phyloP scores from a whole-genome alignment of 2,329 filamentous ascomycete species.

The Verticillium longisporum region DNA sequence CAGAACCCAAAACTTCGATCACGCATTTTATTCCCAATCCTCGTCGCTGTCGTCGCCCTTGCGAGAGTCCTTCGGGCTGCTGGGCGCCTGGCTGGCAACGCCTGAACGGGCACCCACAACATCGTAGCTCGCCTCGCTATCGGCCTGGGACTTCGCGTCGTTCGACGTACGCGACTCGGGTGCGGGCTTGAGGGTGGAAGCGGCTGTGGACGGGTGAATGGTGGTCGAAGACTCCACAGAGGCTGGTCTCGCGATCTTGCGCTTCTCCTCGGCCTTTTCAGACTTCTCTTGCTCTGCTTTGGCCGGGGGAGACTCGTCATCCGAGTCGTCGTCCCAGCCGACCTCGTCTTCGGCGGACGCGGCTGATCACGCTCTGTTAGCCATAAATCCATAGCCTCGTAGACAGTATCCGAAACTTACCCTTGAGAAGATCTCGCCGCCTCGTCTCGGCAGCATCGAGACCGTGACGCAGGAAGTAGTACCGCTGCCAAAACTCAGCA shows the following conservation, averaged over 20 bases:
- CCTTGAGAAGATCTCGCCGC: constrained; percentile 83
- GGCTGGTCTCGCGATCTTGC: constrained; percentile 26
- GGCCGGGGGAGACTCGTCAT: constrained; percentile 28
- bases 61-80: constrained; percentile 51
- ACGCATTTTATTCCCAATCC: constrained; percentile 65
- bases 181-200: constrained; percentile 47
- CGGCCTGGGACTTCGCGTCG: constrained; percentile 83
- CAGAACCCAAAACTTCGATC: background rate
- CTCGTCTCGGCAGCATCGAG: constrained; percentile 90
- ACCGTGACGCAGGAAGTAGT: constrained; percentile 89
- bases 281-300: constrained; percentile 20
- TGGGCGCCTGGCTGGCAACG: constrained; percentile 69
- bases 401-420: constrained; percentile 39
- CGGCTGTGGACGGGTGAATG: constrained; percentile 42
- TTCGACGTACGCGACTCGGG: constrained; percentile 66
- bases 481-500: constrained; percentile 82
- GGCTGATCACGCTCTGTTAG: constrained; percentile 31
- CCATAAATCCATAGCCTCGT: background rate
- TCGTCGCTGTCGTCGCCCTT: constrained; percentile 60
- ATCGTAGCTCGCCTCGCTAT: constrained; percentile 95
- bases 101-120: constrained; percentile 75
- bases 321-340: constrained; percentile 66
- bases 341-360: constrained; percentile 67
- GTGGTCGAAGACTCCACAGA: constrained; percentile 55
- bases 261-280: constrained; percentile 19